These are phyloP conservation scores for Mycena pura DNA, from an alignment of 768 basidiomycete species.

Conservation along the genomic window DNA sequence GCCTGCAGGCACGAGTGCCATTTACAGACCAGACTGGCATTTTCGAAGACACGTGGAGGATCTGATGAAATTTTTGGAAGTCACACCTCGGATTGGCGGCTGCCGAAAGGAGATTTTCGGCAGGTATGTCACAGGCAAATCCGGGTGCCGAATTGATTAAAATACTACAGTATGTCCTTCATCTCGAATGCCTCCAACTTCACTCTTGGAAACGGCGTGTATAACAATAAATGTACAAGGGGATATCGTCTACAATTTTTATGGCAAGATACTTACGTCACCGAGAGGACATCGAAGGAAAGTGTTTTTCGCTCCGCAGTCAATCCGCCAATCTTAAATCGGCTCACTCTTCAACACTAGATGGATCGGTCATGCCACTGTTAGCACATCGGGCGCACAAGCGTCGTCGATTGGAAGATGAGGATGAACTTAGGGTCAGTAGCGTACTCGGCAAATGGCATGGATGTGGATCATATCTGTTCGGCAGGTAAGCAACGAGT, in stretches of 20 bases:
- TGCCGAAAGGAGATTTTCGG: too few species aligned
- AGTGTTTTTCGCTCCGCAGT: neutral
- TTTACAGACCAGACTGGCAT: too few species aligned
- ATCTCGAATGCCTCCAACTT: conserved; percentile 2
- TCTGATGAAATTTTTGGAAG: too few species aligned
- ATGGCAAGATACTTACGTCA: neutral
- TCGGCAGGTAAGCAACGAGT: neutral
- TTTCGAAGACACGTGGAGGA: too few species aligned
- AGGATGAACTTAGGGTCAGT: neutral
- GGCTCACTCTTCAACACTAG: neutral
- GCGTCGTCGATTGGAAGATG: neutral
- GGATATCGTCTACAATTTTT: neutral
- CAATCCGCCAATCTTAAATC: neutral
- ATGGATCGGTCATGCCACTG: neutral
- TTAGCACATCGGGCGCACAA: neutral
- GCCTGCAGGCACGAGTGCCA: too few species aligned
- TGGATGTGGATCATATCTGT: neutral
- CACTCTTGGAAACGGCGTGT: conserved; percentile 2
- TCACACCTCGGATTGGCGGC: too few species aligned
- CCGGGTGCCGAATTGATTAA: too few species aligned
- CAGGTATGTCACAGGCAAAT: too few species aligned
- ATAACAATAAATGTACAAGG: conserved; percentile 3
- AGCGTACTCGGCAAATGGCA: neutral
- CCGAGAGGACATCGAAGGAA: neutral
- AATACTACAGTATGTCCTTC: too few species aligned